phyloP scores from a whole-genome alignment of 179 eudicot species.

The Nepenthes alata region DNA sequence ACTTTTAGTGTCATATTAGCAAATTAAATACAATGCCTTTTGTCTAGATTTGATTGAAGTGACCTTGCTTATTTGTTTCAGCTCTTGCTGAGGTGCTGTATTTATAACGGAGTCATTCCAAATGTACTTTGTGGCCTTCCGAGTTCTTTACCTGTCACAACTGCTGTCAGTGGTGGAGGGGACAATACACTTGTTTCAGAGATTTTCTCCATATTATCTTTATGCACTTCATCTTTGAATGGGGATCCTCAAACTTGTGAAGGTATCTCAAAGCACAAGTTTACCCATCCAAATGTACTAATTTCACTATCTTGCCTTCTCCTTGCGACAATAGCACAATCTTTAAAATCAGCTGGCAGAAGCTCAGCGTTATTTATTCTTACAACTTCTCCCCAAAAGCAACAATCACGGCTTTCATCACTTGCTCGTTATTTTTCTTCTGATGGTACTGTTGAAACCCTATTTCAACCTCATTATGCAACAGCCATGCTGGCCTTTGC shows the following conservation, averaged over 20 bases:
- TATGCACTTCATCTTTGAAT: constrained; percentile 48
- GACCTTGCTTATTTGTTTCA: constrained; percentile 20
- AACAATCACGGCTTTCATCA: constrained; percentile 67
- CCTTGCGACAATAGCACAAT: constrained; percentile 71
- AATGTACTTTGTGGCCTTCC: constrained; percentile 80
- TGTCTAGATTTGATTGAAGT: no score
- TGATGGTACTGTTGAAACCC: constrained; percentile 46
- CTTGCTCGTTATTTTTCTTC: constrained; percentile 70
- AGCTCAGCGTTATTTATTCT: constrained; percentile 65
- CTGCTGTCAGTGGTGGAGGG: constrained; percentile 90
- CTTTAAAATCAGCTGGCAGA: constrained; percentile 80
- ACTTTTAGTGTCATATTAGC: no score
- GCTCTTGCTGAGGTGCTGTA: constrained; percentile 75
- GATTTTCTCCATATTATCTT: constrained; percentile 60
- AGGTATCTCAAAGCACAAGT: constrained; percentile 35
- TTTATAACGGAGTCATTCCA: constrained; percentile 47
- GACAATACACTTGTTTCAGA: constrained; percentile 90
- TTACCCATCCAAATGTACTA: constrained; percentile 41
- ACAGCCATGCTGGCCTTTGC: constrained; percentile 91
- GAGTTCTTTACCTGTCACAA: constrained; percentile 72
- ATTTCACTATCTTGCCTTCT: constrained; percentile 60
- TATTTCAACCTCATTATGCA: constrained; percentile 52
- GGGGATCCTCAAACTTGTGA: constrained; percentile 51
- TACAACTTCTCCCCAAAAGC: constrained; percentile 68
- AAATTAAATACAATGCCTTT: no score